These are phyloP conservation scores for Fusarium acutatum DNA, from an alignment of 2,329 filamentous ascomycete species.

Conservation along the genomic window DNA sequence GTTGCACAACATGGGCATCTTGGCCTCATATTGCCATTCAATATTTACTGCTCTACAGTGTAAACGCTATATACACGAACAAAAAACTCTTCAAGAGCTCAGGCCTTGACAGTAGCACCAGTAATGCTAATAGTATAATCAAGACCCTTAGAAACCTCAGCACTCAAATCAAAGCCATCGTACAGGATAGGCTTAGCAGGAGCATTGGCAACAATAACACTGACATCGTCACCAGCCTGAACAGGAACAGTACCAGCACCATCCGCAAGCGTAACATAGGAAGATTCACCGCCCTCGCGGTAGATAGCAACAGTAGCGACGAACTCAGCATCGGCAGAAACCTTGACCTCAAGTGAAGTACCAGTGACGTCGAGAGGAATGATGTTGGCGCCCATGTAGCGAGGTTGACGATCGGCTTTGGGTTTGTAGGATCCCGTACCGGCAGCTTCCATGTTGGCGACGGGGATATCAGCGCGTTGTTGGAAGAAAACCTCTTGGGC, in stretches of 20 bases:
- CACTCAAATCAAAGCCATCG: slow-evolving; percentile 52
- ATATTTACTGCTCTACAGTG: not conserved
- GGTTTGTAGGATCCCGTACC: slow-evolving; percentile 52
- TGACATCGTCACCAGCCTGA: slow-evolving; percentile 52
- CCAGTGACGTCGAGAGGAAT: slow-evolving; percentile 52
- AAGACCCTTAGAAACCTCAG: slow-evolving; percentile 49
- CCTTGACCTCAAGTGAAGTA: slow-evolving; percentile 42
- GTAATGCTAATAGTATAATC: slow-evolving; percentile 50
- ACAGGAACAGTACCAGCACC: slow-evolving; percentile 48
- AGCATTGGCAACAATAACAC: slow-evolving; percentile 58
- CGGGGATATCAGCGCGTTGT: slow-evolving; percentile 50
- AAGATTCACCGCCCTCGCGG: slow-evolving; percentile 37
- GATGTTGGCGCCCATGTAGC: slow-evolving; percentile 61
- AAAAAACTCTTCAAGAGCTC: not conserved
- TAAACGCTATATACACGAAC: slow-evolving; percentile 13
- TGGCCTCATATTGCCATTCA: not conserved
- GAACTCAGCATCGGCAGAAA: slow-evolving; percentile 49
- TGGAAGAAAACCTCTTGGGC: slow-evolving; percentile 50
- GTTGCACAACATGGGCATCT: not conserved
- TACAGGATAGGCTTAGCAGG: slow-evolving; percentile 54
- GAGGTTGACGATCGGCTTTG: slow-evolving; percentile 52
- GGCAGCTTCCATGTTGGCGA: slow-evolving; percentile 51
- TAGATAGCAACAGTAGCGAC: slow-evolving; percentile 53
- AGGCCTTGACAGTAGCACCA: slow-evolving; percentile 40
- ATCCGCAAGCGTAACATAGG: slow-evolving; percentile 49